Conservation (phyloP, 257 asterid genomes). For the Leonotis leonurus region DNA sequence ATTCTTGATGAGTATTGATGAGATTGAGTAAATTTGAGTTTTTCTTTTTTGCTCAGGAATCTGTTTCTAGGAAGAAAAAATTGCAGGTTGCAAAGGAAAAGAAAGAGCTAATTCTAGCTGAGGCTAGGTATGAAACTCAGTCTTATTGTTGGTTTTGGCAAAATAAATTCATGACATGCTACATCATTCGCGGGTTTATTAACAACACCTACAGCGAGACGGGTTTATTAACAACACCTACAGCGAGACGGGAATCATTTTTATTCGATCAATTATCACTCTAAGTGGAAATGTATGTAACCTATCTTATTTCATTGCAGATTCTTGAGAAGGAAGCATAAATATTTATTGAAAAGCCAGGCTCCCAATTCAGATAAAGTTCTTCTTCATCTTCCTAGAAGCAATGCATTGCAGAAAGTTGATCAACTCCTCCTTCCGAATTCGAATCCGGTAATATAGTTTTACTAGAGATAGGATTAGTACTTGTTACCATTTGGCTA, state of each 20-base stretch:
- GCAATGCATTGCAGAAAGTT: constrained; percentile 10
- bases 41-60: constrained; percentile 26
- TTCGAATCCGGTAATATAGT: constrained; percentile 7
- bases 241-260: too few relatives aligned
- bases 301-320: constrained; percentile 27
- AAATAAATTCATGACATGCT: too few relatives aligned
- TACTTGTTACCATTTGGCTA: neutral
- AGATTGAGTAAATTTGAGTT: neutral
- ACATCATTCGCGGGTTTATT: too few relatives aligned
- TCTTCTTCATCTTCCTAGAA: neutral
- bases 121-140: constrained; percentile 31
- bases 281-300: neutral
- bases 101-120: constrained; percentile 27
- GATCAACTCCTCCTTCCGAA: constrained; percentile 9
- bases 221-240: too few relatives aligned
- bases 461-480: neutral
- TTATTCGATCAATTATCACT: neutral
- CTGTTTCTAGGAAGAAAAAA: constrained; percentile 49
- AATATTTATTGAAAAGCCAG: constrained; percentile 8
- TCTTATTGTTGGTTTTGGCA: too few relatives aligned
- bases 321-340: constrained; percentile 37
- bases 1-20: neutral
- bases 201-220: too few relatives aligned
- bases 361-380: constrained; percentile 7
- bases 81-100: constrained; percentile 38